Conservation (phyloP, 1,284 basidiomycete genomes). For the Melampsora americana region DNA sequence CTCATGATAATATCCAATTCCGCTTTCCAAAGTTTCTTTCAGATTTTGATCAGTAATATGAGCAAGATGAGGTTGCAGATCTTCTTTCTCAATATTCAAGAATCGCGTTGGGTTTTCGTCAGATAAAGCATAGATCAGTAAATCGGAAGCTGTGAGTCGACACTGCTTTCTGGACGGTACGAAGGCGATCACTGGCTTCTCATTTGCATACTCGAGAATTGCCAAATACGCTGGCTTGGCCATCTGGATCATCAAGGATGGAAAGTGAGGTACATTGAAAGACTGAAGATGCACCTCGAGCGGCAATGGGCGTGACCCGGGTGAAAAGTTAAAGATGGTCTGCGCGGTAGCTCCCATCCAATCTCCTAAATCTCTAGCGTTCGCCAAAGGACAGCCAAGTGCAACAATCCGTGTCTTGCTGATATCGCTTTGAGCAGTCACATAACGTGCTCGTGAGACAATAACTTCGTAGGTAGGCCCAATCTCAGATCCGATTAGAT, state of each 20-base stretch:
- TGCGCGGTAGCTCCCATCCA: slow-evolving; percentile 94
- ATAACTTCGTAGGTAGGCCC: slow-evolving; percentile 95
- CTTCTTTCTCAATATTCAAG: slow-evolving; percentile 79
- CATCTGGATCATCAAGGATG: slow-evolving; percentile 97
- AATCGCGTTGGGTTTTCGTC: slow-evolving; percentile 82
- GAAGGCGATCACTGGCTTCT: slow-evolving; percentile 85
- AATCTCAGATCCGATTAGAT: slow-evolving; percentile 80
- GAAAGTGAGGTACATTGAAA: slow-evolving; percentile 94
- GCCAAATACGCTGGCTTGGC: slow-evolving; percentile 96
- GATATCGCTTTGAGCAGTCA: slow-evolving; percentile 82
- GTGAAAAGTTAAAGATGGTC: slow-evolving; percentile 96
- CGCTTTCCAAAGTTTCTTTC: slow-evolving; percentile 77
- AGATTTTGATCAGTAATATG: slow-evolving; percentile 75
- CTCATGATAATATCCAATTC: slow-evolving; percentile 94
- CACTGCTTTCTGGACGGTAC: slow-evolving; percentile 93
- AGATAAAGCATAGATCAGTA: slow-evolving; percentile 81
- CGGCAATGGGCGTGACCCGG: slow-evolving; percentile 86
- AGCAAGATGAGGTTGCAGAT: slow-evolving; percentile 83
- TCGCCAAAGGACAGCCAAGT: slow-evolving; percentile 89
- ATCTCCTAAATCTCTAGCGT: slow-evolving; percentile 90
- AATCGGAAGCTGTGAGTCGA: slow-evolving; percentile 83
- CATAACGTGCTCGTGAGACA: slow-evolving; percentile 88
- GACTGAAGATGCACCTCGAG: slow-evolving; percentile 97
- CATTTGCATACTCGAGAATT: slow-evolving; percentile 79
- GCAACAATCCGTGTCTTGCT: slow-evolving; percentile 87